Conservation (phyloP, 495 filamentous ascomycete species). For the Daldinia grandis region DNA sequence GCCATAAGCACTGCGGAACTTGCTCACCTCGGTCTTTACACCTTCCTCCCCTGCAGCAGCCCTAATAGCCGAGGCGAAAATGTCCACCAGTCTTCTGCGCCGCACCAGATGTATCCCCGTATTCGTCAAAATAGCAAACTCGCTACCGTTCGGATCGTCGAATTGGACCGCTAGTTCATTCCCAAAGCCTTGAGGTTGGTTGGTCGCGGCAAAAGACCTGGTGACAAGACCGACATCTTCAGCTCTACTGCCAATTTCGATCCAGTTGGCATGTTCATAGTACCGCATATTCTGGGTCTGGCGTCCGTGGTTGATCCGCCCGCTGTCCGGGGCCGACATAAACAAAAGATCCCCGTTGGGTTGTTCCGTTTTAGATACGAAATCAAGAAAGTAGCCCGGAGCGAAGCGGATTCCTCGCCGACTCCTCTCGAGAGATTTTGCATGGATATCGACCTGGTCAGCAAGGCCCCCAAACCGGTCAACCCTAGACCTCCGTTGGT, state of each 20-base stretch:
- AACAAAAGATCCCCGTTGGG: constrained; percentile 73
- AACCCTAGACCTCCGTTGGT: constrained; percentile 36
- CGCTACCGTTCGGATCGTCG: constrained; percentile 74
- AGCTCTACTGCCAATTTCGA: constrained; percentile 72
- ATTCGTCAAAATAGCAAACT: constrained; percentile 91
- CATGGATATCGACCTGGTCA: constrained; percentile 53
- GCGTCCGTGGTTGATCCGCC: constrained; percentile 69
- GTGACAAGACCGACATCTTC: constrained; percentile 82
- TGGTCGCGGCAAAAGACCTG: constrained; percentile 69
- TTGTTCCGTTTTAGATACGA: constrained; percentile 62
- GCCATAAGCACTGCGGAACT: constrained; percentile 84
- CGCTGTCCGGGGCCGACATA: constrained; percentile 85
- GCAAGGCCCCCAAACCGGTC: constrained; percentile 42
- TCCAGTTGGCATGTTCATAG: constrained; percentile 78
- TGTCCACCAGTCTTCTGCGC: constrained; percentile 85
- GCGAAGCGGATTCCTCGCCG: constrained; percentile 72
- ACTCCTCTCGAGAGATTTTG: constrained; percentile 61
- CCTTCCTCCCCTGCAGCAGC: constrained; percentile 79
- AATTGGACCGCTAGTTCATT: constrained; percentile 96
- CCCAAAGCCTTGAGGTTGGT: constrained; percentile 82
- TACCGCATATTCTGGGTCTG: constrained; percentile 60
- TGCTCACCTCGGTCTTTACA: constrained; percentile 78
- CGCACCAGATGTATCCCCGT: constrained; percentile 85
- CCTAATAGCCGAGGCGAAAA: constrained; percentile 83
- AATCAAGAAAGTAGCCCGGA: constrained; percentile 91